Percentiles rank a stretch among this genome's conserved stretches.
Evolutionary conservation across 176 grass and related monocot genomes (phyloP).

Genomic region (Carex scoparia): DNA sequence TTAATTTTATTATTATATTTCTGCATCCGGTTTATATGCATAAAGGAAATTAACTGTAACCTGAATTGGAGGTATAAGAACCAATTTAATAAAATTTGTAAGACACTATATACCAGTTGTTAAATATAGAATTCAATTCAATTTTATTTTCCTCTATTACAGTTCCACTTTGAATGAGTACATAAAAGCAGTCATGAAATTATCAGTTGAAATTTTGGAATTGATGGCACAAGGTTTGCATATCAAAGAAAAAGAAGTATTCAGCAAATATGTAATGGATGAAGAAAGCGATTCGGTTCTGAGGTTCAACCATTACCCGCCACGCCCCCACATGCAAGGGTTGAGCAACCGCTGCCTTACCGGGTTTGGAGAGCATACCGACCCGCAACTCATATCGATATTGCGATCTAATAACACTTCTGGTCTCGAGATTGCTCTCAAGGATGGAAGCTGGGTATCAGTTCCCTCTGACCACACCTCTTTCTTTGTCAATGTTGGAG

Average conservation of each 20-base stretch:
- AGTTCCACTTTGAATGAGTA: conserved; percentile 66
- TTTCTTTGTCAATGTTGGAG: conserved; percentile 90
- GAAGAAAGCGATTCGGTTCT: conserved; percentile 62
- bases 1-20: neutral
- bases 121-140: neutral
- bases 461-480: conserved; percentile 64
- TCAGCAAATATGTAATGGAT: conserved; percentile 53
- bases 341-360: conserved; percentile 34
- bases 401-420: conserved; percentile 77
- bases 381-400: conserved; percentile 86
- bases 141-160: neutral
- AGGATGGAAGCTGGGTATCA: conserved; percentile 54
- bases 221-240: conserved; percentile 72
- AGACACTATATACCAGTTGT: neutral
- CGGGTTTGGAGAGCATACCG: conserved; percentile 95
- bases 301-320: conserved; percentile 85
- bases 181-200: conserved; percentile 48
- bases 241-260: conserved; percentile 27
- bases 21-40: neutral
- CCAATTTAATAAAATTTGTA: neutral
- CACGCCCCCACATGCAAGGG: conserved; percentile 33
- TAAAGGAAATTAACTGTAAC: neutral
- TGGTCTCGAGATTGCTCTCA: conserved; percentile 62
- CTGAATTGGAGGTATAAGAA: neutral
- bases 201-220: conserved; percentile 57